Conservation (phyloP, 805 yeast genomes). For the Candida silvicultrix region DNA sequence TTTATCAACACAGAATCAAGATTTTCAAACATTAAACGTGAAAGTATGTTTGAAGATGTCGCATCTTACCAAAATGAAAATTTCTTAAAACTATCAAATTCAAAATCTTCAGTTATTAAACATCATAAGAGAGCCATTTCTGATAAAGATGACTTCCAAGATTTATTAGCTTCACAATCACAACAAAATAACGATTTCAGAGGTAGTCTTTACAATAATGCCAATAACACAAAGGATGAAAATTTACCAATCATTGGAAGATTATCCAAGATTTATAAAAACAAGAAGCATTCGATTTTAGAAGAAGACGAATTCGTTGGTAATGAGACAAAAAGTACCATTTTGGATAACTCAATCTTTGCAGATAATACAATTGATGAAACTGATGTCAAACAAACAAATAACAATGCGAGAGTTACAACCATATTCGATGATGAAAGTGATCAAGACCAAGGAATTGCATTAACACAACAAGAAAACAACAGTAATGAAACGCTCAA, state of each 20-base stretch:
- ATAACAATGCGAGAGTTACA: conserved; percentile 20
- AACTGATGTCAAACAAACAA: conserved; percentile 4
- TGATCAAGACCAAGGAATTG: conserved; percentile 3
- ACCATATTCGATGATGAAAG: conserved; percentile 20
- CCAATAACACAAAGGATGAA: conserved; percentile 14
- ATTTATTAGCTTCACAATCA: background rate
- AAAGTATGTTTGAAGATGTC: conserved; percentile 20
- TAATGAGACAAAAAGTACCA: conserved; percentile 12
- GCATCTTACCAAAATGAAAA: conserved; percentile 4
- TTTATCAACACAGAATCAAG: too few species aligned
- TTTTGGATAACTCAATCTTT: conserved; percentile 18
- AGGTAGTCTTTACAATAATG: conserved; percentile 18
- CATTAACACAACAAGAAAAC: background rate
- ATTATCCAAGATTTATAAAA: conserved; percentile 8
- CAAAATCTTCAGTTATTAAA: conserved; percentile 15
- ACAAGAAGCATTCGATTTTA: conserved; percentile 1
- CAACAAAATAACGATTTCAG: conserved; percentile 13
- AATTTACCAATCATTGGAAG: conserved; percentile 5
- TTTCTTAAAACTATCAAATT: conserved; percentile 8
- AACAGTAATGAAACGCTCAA: background rate
- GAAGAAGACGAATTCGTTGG: background rate
- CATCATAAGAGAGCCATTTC: conserved; percentile 18
- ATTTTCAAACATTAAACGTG: conserved; percentile 11
- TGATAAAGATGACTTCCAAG: background rate
- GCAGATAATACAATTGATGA: conserved; percentile 21